A percentile compares a stretch with the other conserved stretches of the same genome.
Conservation (phyloP, 2,329 filamentous ascomycete species). For the Orbilia javanica region DNA sequence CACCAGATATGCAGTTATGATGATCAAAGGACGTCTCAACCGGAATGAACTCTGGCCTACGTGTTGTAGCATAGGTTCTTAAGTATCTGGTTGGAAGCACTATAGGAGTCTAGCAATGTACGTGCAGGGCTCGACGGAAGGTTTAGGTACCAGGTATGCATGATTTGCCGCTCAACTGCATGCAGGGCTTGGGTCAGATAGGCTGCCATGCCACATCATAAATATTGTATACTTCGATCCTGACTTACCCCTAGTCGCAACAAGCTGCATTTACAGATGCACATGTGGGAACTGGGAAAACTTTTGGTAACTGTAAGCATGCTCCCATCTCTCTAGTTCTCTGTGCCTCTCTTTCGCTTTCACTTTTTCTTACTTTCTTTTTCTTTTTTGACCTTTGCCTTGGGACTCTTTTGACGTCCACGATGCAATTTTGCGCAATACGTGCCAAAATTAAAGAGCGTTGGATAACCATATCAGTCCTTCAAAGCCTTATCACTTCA, state of each 20-base stretch:
- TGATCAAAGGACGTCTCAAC: neutral
- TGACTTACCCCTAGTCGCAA: constrained; percentile 10
- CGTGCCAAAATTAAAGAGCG: too few species aligned
- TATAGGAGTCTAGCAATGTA: neutral
- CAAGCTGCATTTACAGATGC: constrained; percentile 14
- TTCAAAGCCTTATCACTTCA: too few species aligned
- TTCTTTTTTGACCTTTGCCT: too few species aligned
- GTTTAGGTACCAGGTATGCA: neutral
- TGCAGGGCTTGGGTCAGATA: neutral
- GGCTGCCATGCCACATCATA: constrained; percentile 29
- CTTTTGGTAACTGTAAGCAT: neutral
- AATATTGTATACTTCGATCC: neutral
- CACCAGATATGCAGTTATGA: neutral
- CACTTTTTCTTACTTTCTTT: too few species aligned
- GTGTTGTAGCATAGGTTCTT: neutral
- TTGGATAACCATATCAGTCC: too few species aligned
- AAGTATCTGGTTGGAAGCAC: neutral
- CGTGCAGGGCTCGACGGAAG: neutral
- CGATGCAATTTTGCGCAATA: too few species aligned
- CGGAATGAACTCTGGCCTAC: neutral
- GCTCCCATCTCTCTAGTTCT: neutral
- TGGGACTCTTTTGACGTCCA: too few species aligned
- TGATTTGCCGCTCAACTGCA: neutral
- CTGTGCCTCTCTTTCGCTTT: too few species aligned
- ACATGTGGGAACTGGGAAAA: neutral